Percentiles rank a stretch among this genome's conserved stretches.
These are phyloP conservation scores for Udeniomyces megalosporus DNA, from an alignment of 768 basidiomycete genomes.

Conservation along the genomic window DNA sequence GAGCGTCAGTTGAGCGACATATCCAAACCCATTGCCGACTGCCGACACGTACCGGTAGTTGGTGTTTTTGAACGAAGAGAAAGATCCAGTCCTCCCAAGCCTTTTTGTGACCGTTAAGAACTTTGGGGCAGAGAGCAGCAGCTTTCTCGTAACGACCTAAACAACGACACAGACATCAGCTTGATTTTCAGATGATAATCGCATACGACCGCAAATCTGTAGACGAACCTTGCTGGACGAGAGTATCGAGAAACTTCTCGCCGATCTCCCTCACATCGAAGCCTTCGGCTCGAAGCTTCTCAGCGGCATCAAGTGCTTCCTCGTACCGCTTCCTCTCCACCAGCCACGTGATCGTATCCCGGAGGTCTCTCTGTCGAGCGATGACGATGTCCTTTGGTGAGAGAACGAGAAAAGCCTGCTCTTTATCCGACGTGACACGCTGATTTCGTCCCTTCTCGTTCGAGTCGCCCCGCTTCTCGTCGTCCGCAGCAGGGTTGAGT, in stretches of 20 bases:
- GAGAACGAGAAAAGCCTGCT: slow-evolving; percentile 59
- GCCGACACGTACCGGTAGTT: slow-evolving; percentile 47
- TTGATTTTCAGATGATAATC: too few relatives aligned
- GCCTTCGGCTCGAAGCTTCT: slow-evolving; percentile 40
- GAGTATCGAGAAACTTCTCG: slow-evolving; percentile 65
- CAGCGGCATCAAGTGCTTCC: slow-evolving; percentile 69
- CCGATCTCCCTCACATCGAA: slow-evolving; percentile 45
- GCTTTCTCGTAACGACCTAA: slow-evolving; percentile 57
- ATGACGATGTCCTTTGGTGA: slow-evolving; percentile 75
- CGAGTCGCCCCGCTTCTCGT: slow-evolving; percentile 1
- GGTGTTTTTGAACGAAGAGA: slow-evolving; percentile 60
- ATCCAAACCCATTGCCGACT: too few relatives aligned
- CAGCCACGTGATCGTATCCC: slow-evolving; percentile 84
- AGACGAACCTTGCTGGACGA: slow-evolving; percentile 54
- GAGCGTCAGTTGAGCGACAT: too few relatives aligned
- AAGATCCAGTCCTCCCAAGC: slow-evolving; percentile 98
- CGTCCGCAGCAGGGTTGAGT: background rate
- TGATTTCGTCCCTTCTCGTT: too few relatives aligned
- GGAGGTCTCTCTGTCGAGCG: slow-evolving; percentile 69
- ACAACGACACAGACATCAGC: too few relatives aligned
- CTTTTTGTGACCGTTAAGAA: slow-evolving; percentile 59
- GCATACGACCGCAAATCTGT: too few relatives aligned
- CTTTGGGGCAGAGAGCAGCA: slow-evolving; percentile 64
- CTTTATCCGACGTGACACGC: background rate
- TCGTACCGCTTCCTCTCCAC: slow-evolving; percentile 73